Evolutionary conservation across 2,329 filamentous ascomycete species (phyloP).

Genomic region (Fusarium sp.): DNA sequence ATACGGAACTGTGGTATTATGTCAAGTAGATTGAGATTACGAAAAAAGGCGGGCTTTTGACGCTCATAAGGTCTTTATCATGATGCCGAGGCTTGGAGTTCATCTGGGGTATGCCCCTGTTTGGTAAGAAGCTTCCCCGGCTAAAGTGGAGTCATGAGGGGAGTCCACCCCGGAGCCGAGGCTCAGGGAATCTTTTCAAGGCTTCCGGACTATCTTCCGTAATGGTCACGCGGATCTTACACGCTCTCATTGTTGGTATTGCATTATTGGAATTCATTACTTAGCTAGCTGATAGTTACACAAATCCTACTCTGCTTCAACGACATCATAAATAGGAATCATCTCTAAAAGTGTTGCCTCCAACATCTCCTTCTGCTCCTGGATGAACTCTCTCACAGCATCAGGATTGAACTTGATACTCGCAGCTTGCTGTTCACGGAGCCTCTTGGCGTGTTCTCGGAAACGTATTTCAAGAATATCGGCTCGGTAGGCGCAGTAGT

Average conservation of each 20-base stretch:
- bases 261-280: neutral
- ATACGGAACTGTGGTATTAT: neutral
- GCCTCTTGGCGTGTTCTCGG: slow-evolving; percentile 28
- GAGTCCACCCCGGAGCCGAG: slow-evolving; percentile 37
- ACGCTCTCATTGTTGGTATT: neutral
- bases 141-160: slow-evolving; percentile 34
- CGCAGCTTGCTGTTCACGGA: slow-evolving; percentile 20
- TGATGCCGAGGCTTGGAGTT: slow-evolving; percentile 22
- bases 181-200: slow-evolving; percentile 15
- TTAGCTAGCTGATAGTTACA: neutral
- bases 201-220: slow-evolving; percentile 5
- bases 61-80: slow-evolving; percentile 6
- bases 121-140: slow-evolving; percentile 21
- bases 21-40: neutral
- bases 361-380: slow-evolving; percentile 44
- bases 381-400: slow-evolving; percentile 31
- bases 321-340: slow-evolving; percentile 23
- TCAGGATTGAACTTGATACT: slow-evolving; percentile 33
- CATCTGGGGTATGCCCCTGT: slow-evolving; percentile 18
- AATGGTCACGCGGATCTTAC: slow-evolving; percentile 6
- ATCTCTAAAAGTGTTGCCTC: slow-evolving; percentile 39
- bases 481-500: slow-evolving; percentile 30
- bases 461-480: slow-evolving; percentile 65
- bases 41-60: neutral
- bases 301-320: slow-evolving; percentile 5